These are phyloP conservation scores for Amphibolis antarctica DNA, from an alignment of 106 monocot species.

Conservation along the genomic window DNA sequence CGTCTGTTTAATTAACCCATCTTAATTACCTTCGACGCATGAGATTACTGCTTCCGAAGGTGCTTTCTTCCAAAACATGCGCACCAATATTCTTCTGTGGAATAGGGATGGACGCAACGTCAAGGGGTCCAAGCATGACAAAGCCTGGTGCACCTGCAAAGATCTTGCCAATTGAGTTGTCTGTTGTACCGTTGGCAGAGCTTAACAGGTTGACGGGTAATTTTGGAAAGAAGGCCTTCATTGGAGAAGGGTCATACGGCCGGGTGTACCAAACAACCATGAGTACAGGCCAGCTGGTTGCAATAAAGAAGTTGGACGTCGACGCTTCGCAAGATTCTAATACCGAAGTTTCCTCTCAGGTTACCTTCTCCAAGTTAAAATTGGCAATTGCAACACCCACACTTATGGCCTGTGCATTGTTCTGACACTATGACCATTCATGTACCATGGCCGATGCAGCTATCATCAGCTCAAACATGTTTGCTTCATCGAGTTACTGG, in stretches of 20 bases:
- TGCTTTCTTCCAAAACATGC: background rate
- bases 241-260: constrained; percentile 91
- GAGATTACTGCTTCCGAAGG: background rate
- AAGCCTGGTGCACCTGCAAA: constrained; percentile 33
- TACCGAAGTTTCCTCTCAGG: constrained; percentile 68
- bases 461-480: constrained; percentile 76
- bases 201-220: constrained; percentile 48
- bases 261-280: constrained; percentile 54
- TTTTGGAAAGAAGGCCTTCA: constrained; percentile 52
- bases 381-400: background rate
- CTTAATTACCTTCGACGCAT: background rate
- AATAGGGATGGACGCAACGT: constrained; percentile 38
- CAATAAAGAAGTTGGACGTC: constrained; percentile 74
- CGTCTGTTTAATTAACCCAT: too few relatives aligned
- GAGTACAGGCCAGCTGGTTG: constrained; percentile 34
- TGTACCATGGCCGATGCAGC: constrained; percentile 18
- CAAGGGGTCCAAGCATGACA: constrained; percentile 31
- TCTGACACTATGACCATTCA: too few relatives aligned
- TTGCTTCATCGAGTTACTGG: constrained; percentile 54
- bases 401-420: too few relatives aligned
- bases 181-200: constrained; percentile 48
- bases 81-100: background rate
- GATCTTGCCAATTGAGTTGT: constrained; percentile 64
- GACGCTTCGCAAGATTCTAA: constrained; percentile 54
- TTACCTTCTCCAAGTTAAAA: constrained; percentile 7